Base-by-base conservation (phyloP, 352 stramenopile genomes). In the Pelagophyceae sp. region DNA sequence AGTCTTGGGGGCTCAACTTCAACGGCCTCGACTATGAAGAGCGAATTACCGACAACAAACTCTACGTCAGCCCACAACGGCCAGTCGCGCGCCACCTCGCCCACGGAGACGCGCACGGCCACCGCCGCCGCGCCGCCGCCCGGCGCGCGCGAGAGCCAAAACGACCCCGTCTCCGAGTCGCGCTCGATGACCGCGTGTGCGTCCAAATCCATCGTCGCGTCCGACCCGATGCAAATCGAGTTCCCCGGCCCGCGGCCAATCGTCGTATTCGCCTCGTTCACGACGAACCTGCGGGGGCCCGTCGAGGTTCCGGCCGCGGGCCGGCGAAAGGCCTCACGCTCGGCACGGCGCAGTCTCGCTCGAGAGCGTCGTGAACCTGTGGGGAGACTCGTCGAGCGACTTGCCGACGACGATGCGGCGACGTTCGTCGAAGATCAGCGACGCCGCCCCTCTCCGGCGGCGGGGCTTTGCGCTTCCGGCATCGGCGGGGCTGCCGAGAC, bases 21-120 rank as follows among this genome's bases (percentile, higher is more conserved):
- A 54, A 84, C 82, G 72, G 90, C 86, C 80, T 87, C 84, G 5
- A 91, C 82, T 72, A 82, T 87, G 64, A 92, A 91, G 20, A 92
- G 83, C 38, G 87, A 91, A 81, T 92, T 93, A 51, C 87, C 89
- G 32, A 87, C 87, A 6, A 84, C 85, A 82, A 93, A 93, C 23
- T 72, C 65, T n/a, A 77, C 77, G 31, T 64, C 72, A 51, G 77
- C 65, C 6, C 40, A 58, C 54, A 86, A 67, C 0, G 71, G 76
- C 81, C 82, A 86, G 20, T 84, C 78, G 6, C 81, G 81, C 3
- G 78, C 40, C 2, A 38, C 67, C 63, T 69, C 50, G n/a, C 76
- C 82, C 1, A 77, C 72, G 32, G 77, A 60, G 74, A 85, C 76
- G 63, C 82, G 79, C 6, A 85, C 51, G 11, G 75, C 77, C 33